phyloP scores from a whole-genome alignment of 805 yeast species.

The Candida taoyuanica region DNA sequence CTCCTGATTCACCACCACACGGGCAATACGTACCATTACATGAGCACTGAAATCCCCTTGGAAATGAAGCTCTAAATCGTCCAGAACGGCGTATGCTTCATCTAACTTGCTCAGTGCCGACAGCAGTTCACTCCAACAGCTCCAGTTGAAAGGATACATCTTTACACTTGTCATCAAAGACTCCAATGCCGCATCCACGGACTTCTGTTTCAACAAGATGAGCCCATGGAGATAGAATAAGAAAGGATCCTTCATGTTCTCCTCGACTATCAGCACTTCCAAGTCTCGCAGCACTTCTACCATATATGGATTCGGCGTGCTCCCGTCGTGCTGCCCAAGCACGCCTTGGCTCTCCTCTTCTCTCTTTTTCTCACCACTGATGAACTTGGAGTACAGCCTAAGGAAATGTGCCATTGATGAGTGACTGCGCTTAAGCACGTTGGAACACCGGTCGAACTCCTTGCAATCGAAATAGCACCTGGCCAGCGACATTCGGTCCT shows the following conservation, averaged over 20 bases:
- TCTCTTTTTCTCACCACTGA: slow-evolving; percentile 72
- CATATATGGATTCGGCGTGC: slow-evolving; percentile 26
- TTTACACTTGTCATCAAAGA: slow-evolving; percentile 57
- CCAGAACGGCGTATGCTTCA: slow-evolving; percentile 40
- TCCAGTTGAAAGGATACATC: slow-evolving; percentile 84
- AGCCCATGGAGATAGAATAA: slow-evolving; percentile 71
- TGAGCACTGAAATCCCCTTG: slow-evolving; percentile 14
- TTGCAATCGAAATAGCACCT: slow-evolving; percentile 71
- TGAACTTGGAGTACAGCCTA: slow-evolving; percentile 59
- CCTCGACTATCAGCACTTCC: slow-evolving; percentile 28
- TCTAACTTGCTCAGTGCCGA: slow-evolving; percentile 56
- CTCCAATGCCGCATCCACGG: slow-evolving; percentile 55
- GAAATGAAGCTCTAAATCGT: slow-evolving; percentile 19
- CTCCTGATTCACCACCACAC: slow-evolving; percentile 48
- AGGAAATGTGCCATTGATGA: slow-evolving; percentile 56
- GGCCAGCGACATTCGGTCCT: slow-evolving; percentile 53
- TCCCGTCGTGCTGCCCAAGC: slow-evolving; percentile 37
- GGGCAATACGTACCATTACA: slow-evolving; percentile 18
- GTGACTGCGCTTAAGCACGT: slow-evolving; percentile 46
- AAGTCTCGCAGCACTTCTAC: slow-evolving; percentile 40
- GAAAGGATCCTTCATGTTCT: slow-evolving; percentile 43
- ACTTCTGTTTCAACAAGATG: slow-evolving; percentile 57
- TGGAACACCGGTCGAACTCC: slow-evolving; percentile 78
- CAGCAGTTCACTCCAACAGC: slow-evolving; percentile 82
- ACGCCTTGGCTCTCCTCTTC: slow-evolving; percentile 72